Evolutionary conservation across 2,329 filamentous ascomycete species (phyloP).

Genomic region (Mariannaea elegans): DNA sequence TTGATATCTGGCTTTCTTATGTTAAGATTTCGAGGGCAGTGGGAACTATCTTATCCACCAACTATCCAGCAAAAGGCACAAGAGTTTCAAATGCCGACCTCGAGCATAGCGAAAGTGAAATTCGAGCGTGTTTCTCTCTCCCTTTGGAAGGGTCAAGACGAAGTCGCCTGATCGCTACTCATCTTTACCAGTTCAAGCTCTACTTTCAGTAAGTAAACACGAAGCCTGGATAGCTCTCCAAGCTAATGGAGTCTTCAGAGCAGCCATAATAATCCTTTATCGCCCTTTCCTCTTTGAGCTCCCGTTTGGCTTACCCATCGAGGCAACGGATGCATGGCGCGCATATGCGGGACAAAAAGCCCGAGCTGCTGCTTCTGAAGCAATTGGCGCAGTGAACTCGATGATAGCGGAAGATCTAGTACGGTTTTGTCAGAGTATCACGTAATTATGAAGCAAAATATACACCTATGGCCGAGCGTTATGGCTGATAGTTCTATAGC

Average conservation of each 20-base stretch:
- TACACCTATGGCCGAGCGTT: no score
- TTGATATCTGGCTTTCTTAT: neutral
- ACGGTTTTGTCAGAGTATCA: slow-evolving; percentile 6
- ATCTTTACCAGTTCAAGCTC: slow-evolving; percentile 15
- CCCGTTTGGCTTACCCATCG: neutral
- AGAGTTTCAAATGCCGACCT: neutral
- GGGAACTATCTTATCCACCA: slow-evolving; percentile 6
- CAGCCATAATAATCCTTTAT: slow-evolving; percentile 13
- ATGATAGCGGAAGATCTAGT: slow-evolving; percentile 15
- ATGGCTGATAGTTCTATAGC: neutral
- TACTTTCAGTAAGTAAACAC: slow-evolving; percentile 2
- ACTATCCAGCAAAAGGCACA: neutral
- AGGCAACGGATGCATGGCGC: neutral
- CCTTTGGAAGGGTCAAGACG: neutral
- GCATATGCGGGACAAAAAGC: slow-evolving; percentile 2
- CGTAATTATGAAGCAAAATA: no score
- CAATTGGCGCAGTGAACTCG: slow-evolving; percentile 7
- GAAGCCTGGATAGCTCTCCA: no score
- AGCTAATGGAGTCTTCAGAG: neutral
- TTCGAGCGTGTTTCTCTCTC: neutral
- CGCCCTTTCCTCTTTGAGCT: slow-evolving; percentile 3
- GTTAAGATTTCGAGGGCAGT: neutral
- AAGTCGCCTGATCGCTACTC: neutral
- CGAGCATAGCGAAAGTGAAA: slow-evolving; percentile 2
- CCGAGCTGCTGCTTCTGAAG: slow-evolving; percentile 11